Evolutionary conservation across 129 eudicot genomes (phyloP), one percentile per base, ranked within the genome.

Genomic region (Oenanthe sinensis): DNA sequence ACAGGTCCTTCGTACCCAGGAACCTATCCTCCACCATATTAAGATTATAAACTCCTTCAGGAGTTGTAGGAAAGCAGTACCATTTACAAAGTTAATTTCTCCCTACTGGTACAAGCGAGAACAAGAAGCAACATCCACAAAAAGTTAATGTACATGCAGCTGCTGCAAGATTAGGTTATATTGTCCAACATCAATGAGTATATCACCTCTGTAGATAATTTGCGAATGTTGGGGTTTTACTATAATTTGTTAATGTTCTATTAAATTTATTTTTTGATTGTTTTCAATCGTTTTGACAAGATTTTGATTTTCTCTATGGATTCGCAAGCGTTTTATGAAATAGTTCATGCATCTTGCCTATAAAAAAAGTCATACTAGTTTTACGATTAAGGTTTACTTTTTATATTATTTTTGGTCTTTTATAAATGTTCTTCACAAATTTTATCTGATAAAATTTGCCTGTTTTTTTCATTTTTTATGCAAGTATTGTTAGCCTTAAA

Each of bases 1-100:
- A 28, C 74, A 62, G 81, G 81, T 78, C 75, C 74, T 7, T 30
- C 71, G 8, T 78, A 78, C 63, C 81, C 74, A 12, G 81, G 81
- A 78, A 65, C 39, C 13, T 78, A 78, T 65, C 81, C 81, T 65
- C 75, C 75, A 8, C 81, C 81, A 30, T 65, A 78, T 47, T 78
- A 50, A 78, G 75, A 60, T 43, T 10, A 71, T 40, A 49, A 78
- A 28, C 68, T 74, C 79, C n/a, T 17, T 8, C 67, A 58, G 67
- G n/a, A 58, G 46, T 14, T 2, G 9, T 26, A 65, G 40, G 19
- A 26, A 10, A 10, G 70, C 36, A 63, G 3, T 12, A 63, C 26
- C 39, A 63, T 26, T 63, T 3, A 28, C 33, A 55, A 55, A 55
- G 12, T 55, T 55, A 20, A 55, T 16, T 10, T 55, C 26, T n/a